A percentile compares a stretch with the other conserved stretches of the same genome.
Conservation (phyloP, 2,329 filamentous ascomycete species). For the Colletotrichum sp. region DNA sequence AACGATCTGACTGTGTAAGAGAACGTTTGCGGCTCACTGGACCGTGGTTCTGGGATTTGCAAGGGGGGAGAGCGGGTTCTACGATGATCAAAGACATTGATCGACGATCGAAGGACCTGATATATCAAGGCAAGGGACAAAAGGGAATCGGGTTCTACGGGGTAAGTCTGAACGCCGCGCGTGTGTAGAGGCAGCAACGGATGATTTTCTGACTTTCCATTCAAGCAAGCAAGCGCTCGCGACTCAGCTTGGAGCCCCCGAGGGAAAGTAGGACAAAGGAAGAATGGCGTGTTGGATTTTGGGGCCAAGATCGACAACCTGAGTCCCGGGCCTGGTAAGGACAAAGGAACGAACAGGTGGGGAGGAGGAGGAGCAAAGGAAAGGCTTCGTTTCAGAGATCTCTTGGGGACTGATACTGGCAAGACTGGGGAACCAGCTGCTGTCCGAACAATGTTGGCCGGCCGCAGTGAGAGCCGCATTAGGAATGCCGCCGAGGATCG, state of each 20-base stretch:
- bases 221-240: not conserved
- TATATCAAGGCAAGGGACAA: not conserved
- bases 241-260: not conserved
- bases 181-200: not conserved
- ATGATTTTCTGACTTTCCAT: not conserved
- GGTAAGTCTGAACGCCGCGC: not conserved
- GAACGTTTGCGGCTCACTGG: not conserved
- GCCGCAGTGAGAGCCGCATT: not conserved
- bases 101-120: slow-evolving; percentile 1
- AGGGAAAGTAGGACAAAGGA: not conserved
- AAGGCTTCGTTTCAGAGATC: not conserved
- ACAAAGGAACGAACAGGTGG: slow-evolving; percentile 1
- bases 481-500: not conserved
- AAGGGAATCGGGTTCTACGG: not conserved
- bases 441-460: not conserved
- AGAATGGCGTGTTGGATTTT: not conserved
- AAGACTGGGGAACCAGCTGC: not conserved
- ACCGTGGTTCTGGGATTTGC: slow-evolving; percentile 5
- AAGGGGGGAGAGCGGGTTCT: not conserved
- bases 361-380: not conserved
- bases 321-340: not conserved
- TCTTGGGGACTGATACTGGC: not conserved
- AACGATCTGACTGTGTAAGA: not conserved
- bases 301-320: not conserved
- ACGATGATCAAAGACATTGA: not conserved